Base-by-base conservation (phyloP, 1,139 yeast genomes). In the Suhomyces terraborum region DNA sequence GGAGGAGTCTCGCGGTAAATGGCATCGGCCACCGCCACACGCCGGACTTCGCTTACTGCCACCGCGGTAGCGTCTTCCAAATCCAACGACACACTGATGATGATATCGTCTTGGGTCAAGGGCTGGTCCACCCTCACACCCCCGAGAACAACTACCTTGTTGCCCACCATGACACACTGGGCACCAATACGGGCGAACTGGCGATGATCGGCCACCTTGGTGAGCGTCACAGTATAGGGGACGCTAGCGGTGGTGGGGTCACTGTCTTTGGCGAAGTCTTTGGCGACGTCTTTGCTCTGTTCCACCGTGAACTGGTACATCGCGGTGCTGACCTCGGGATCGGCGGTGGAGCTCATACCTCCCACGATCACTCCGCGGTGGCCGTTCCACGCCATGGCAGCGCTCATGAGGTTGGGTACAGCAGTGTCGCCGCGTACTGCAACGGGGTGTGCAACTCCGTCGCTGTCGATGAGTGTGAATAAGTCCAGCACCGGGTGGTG, bases 91-190 rank as follows among this genome's bases (percentile, higher is more conserved):
- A 73, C 51, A n/a, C 60, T 49, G 2, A 79, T 49, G 14, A 79
- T 55, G 6, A 73, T 62, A 22, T 66, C 68, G 8, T 52, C 32
- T 27, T 66, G 64, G 39, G 64, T 68, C 32, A 73, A 66, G 8
- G 75, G 56, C 38, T 61, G 57, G 7, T 52, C 44, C 4, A 75
- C 66, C 19, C 78, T 67, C 1, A 81, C 82, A 12, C 93, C 93
- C 3, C 94, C 93, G 14, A 75, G 70, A 1, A 84, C 35, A 1
- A 81, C 32, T 3, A 81, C 41, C 23, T 65, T 58, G 8, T 58
- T 43, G 1, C 54, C 53, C 9, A 54, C 52, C 27, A 64, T 51
- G 2, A 53, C 47, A 8, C 59, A 56, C 45, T 67, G 64, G 41
- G 78, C 62, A 14, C 87, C 82, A 40, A 79, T 75, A 45, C 88